Evolutionary conservation across 1,284 basidiomycete genomes (phyloP), one percentile per base, ranked within the genome.

Genomic region (Irpex rosettiformis): DNA sequence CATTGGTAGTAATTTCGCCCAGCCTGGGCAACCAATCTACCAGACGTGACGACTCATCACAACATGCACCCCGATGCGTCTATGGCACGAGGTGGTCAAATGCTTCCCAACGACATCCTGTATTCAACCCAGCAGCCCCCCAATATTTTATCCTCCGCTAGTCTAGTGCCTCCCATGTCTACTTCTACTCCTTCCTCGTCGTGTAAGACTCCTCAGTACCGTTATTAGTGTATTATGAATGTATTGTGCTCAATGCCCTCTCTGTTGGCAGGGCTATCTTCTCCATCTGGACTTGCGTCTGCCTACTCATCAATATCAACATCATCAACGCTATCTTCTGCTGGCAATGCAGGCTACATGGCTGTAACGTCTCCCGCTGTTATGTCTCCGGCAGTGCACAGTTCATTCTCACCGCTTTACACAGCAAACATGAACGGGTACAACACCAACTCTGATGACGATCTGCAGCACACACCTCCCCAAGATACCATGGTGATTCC

Each of bases 141-240:
- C n/a, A n/a, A n/a, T 69, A 69, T 75, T 66, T 68, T 71, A 70
- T 65, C 69, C 47, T 67, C 71, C 67, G 66, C 64, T 68, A 72
- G 68, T 67, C 67, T 74, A 74, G 70, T 72, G 63, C 58, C 64
- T 61, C 40, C 54, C 21, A 51, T 56, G 51, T 57, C 59, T 58
- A 29, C 59, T 54, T 66, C 69, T 67, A 64, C 69, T 66, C 64
- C 69, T 61, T 67, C 70, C 57, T 67, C 69, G 63, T 72, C 73
- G 64, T 85, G 85, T 88, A 88, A 88, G 86, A 82, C 73, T 67
- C 33, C 33, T 16, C 73, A 80, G 84, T 88, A 86, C 80, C 80
- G 77, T 68, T 83, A 84, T 79, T 85, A 79, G 84, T 80, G 77
- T 81, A 83, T 80, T 82, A 77, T 82, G 79, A 73, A 83, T 83